phyloP scores from a whole-genome alignment of 257 asterid genomes.

The Solanum clarkiae region DNA sequence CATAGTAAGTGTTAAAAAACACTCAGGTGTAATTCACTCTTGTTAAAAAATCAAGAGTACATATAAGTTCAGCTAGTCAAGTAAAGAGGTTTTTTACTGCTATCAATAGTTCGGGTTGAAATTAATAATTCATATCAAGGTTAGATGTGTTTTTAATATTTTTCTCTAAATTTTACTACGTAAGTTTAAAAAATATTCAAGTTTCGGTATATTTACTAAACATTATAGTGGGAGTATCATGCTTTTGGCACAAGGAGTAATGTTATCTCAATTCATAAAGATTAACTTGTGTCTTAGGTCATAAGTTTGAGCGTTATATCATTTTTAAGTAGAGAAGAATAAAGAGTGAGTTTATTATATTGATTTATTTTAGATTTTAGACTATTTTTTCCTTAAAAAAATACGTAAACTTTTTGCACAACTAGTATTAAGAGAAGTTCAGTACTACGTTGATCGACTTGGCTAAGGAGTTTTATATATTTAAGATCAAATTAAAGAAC shows the following conservation, averaged over 20 bases:
- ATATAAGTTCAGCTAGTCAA: too few species aligned
- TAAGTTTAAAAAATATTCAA: neutral
- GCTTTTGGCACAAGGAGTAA: neutral
- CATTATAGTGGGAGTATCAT: neutral
- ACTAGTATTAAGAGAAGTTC: neutral
- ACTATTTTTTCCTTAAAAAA: neutral
- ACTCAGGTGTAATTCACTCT: too few species aligned
- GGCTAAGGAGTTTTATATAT: neutral
- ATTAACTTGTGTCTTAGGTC: rapidly evolving
- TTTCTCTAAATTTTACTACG: neutral
- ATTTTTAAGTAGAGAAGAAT: neutral
- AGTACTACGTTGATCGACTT: neutral
- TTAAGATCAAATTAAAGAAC: neutral
- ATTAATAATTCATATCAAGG: too few species aligned
- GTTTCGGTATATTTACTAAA: neutral
- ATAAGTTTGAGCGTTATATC: neutral
- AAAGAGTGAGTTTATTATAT: neutral
- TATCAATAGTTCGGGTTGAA: too few species aligned
- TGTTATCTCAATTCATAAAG: neutral
- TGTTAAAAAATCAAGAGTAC: too few species aligned
- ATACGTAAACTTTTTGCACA: neutral
- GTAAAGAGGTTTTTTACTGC: too few species aligned
- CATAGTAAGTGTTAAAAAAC: too few species aligned
- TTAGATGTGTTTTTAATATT: too few species aligned
- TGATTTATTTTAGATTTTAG: rapidly evolving